A percentile compares a stretch with the other conserved stretches of the same genome.
phyloP scores from a whole-genome alignment of 1,139 yeast genomes.

The Zygosaccharomyces pseudobailii region DNA sequence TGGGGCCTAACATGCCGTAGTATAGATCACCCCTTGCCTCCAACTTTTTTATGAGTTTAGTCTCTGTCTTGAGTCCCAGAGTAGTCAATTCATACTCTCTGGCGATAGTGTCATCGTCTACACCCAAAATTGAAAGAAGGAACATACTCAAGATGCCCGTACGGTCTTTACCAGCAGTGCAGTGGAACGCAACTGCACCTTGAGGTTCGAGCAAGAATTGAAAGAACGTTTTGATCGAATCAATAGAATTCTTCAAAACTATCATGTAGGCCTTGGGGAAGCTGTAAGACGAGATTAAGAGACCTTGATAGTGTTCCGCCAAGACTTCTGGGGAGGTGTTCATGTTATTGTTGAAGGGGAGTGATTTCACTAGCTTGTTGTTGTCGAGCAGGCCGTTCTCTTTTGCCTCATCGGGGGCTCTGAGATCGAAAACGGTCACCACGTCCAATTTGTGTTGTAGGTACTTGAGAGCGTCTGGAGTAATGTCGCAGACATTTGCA shows the following conservation, averaged over 20 bases:
- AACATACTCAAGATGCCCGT: conserved; percentile 75
- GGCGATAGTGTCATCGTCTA: conserved; percentile 60
- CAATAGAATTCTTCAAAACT: conserved; percentile 48
- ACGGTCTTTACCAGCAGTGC: conserved; percentile 85
- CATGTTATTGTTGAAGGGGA: conserved; percentile 54
- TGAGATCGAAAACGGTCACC: conserved; percentile 58
- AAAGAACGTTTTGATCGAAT: conserved; percentile 46
- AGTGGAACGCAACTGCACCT: conserved; percentile 53
- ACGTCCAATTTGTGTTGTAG: conserved; percentile 41
- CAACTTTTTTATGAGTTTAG: conserved; percentile 34
- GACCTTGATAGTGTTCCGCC: conserved; percentile 51
- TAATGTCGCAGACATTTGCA: conserved; percentile 53
- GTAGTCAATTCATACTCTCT: conserved; percentile 74
- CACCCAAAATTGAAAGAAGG: conserved; percentile 57
- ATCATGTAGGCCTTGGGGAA: conserved; percentile 61
- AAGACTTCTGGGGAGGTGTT: conserved; percentile 66
- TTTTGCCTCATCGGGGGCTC: conserved; percentile 57
- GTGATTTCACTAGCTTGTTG: conserved; percentile 44
- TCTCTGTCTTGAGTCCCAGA: conserved; percentile 53
- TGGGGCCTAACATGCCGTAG: conserved; percentile 16
- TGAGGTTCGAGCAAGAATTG: conserved; percentile 53
- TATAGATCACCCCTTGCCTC: conserved; percentile 20
- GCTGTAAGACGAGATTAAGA: conserved; percentile 59
- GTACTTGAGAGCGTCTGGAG: conserved; percentile 29
- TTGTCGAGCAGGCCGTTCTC: conserved; percentile 49